Conservation (phyloP, 805 yeast genomes). For the Saturnispora saitoi region DNA sequence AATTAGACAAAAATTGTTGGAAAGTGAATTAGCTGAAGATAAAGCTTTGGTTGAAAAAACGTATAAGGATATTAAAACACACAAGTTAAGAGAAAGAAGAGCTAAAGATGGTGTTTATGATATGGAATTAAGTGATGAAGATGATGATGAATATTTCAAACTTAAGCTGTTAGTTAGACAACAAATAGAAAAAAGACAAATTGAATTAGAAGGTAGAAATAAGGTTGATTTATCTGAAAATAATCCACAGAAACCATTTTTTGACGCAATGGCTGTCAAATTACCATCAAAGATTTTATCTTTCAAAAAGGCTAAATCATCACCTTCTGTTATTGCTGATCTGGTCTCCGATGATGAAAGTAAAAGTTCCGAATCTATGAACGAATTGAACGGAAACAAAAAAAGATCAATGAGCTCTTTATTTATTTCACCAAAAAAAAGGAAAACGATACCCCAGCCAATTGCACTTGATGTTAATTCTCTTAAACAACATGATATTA, state of each 20-base stretch:
- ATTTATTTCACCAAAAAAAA: slow-evolving; percentile 13
- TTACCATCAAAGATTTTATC: slow-evolving; percentile 11
- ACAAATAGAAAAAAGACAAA: slow-evolving; percentile 26
- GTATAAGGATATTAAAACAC: slow-evolving; percentile 63
- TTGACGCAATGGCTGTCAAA: slow-evolving; percentile 13
- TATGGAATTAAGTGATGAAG: slow-evolving; percentile 67
- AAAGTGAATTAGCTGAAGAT: slow-evolving; percentile 55
- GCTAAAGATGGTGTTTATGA: slow-evolving; percentile 46
- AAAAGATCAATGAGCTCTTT: slow-evolving; percentile 17
- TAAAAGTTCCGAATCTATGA: slow-evolving; percentile 5
- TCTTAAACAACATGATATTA: slow-evolving; percentile 6
- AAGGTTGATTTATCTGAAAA: slow-evolving; percentile 5
- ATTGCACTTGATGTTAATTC: slow-evolving; percentile 6
- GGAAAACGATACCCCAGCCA: slow-evolving; percentile 7
- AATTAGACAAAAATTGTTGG: slow-evolving; percentile 47
- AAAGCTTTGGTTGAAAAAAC: slow-evolving; percentile 56
- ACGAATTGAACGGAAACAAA: slow-evolving; percentile 21
- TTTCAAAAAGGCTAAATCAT: slow-evolving; percentile 8
- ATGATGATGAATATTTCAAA: slow-evolving; percentile 37
- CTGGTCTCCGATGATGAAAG: slow-evolving; percentile 18
- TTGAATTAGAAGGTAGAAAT: slow-evolving; percentile 33
- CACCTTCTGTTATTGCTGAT: slow-evolving; percentile 9
- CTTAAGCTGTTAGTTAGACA: slow-evolving; percentile 8
- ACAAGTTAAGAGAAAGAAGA: slow-evolving; percentile 53
- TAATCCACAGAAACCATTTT: slow-evolving; percentile 14